Conservation (phyloP, 495 filamentous ascomycete genomes). For the Haplographium delicatum region DNA sequence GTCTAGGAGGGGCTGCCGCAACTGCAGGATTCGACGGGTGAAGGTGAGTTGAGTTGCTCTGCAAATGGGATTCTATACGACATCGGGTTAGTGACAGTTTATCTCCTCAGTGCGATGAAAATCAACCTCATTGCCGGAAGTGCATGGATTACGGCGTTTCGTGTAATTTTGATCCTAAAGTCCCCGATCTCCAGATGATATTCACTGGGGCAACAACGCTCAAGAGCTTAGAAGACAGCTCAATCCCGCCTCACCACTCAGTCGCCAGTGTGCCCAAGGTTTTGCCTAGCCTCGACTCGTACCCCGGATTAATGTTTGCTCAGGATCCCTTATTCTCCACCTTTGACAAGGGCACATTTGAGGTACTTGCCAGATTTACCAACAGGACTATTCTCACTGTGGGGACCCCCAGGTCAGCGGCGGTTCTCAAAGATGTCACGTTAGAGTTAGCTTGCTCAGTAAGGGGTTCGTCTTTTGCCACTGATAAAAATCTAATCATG, state of each 20-base stretch:
- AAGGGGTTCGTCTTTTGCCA: conserved; percentile 1
- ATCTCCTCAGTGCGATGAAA: conserved; percentile 39
- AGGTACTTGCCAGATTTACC: conserved; percentile 30
- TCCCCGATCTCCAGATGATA: conserved; percentile 29
- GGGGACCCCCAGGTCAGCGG: conserved; percentile 24
- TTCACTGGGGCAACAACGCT: conserved; percentile 27
- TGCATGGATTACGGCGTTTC: conserved; percentile 37
- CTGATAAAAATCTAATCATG: background rate
- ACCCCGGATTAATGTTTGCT: conserved; percentile 16
- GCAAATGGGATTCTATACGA: background rate
- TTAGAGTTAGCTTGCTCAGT: conserved; percentile 27
- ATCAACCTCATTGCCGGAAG: conserved; percentile 34
- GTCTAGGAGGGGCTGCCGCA: conserved; percentile 37
- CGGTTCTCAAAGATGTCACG: conserved; percentile 27
- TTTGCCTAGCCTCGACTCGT: conserved; percentile 6
- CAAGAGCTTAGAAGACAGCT: conserved; percentile 17
- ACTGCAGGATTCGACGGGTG: conserved; percentile 42
- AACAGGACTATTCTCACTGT: conserved; percentile 35
- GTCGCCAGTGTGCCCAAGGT: background rate
- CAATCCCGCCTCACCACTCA: conserved; percentile 9
- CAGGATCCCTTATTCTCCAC: conserved; percentile 22
- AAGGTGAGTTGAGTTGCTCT: conserved; percentile 29
- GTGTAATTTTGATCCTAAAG: conserved; percentile 33
- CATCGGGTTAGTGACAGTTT: background rate
- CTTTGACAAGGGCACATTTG: conserved; percentile 26